phyloP scores from a whole-genome alignment of 148 eudicot genomes.

The Arbutus unedo region DNA sequence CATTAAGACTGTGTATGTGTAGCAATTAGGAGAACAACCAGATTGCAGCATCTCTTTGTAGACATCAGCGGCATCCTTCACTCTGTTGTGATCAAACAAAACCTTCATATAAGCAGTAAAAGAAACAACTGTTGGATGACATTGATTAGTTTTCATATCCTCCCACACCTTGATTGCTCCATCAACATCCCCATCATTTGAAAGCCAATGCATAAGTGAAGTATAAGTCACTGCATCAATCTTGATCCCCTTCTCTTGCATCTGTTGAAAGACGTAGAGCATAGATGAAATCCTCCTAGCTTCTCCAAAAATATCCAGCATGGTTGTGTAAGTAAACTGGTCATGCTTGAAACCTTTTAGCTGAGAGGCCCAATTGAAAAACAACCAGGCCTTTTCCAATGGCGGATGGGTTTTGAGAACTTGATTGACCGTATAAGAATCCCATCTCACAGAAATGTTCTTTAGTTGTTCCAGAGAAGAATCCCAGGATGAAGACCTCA shows the following conservation, averaged over 20 bases:
- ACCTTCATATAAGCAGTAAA: slow-evolving; percentile 85
- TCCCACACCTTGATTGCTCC: slow-evolving; percentile 68
- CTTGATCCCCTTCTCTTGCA: slow-evolving; percentile 72
- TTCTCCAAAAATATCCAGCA: slow-evolving; percentile 93
- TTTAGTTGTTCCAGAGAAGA: slow-evolving; percentile 56
- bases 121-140: slow-evolving; percentile 70
- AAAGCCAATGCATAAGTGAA: slow-evolving; percentile 73
- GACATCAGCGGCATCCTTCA: slow-evolving; percentile 51
- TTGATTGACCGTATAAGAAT: slow-evolving; percentile 76
- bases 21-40: slow-evolving; percentile 67
- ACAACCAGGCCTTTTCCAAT: slow-evolving; percentile 84
- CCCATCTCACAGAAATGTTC: slow-evolving; percentile 57
- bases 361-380: slow-evolving; percentile 72
- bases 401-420: slow-evolving; percentile 89
- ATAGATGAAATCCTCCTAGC: slow-evolving; percentile 75
- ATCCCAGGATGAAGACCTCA: slow-evolving; percentile 70
- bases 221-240: slow-evolving; percentile 69
- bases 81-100: slow-evolving; percentile 62
- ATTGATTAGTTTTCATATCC: slow-evolving; percentile 62
- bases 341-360: slow-evolving; percentile 68
- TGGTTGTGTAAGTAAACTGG: slow-evolving; percentile 75
- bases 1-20: slow-evolving; percentile 83
- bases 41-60: slow-evolving; percentile 74
- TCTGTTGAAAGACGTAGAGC: slow-evolving; percentile 64
- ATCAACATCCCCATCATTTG: slow-evolving; percentile 71